A percentile compares a stretch with the other conserved stretches of the same genome.
phyloP scores from a whole-genome alignment of 106 monocot genomes.

The Dactylorhiza incarnata region DNA sequence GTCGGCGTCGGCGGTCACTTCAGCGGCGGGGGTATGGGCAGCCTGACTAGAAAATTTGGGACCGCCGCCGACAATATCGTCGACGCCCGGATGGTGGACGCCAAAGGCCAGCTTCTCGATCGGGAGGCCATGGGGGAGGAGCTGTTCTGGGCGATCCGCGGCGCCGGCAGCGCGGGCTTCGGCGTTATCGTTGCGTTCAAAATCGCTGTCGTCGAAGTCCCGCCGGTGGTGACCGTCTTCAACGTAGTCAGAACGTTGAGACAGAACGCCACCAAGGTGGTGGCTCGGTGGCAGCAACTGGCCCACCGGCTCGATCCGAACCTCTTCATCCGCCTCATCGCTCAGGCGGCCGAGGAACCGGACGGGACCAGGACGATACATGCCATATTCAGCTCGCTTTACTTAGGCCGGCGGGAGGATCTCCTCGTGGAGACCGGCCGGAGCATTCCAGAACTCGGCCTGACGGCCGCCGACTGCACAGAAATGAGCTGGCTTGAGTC shows the following conservation, averaged over 20 bases:
- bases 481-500: slow-evolving; percentile 39
- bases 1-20: slow-evolving; percentile 43
- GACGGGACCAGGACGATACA: slow-evolving; percentile 9
- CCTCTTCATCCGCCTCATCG: neutral
- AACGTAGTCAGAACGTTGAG: slow-evolving; percentile 11
- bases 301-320: neutral
- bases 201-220: slow-evolving; percentile 35
- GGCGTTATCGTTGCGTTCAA: slow-evolving; percentile 37
- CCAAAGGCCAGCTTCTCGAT: slow-evolving; percentile 20
- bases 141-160: slow-evolving; percentile 58
- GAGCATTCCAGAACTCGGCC: slow-evolving; percentile 29
- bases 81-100: slow-evolving; percentile 28
- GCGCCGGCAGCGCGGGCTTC: slow-evolving; percentile 41
- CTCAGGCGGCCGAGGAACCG: neutral
- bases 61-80: slow-evolving; percentile 33
- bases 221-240: slow-evolving; percentile 33
- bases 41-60: slow-evolving; percentile 33
- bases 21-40: slow-evolving; percentile 47
- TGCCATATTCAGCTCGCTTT: slow-evolving; percentile 20
- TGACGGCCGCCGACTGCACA: slow-evolving; percentile 16
- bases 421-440: slow-evolving; percentile 10
- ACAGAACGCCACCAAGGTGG: slow-evolving; percentile 23
- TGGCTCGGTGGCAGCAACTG: neutral
- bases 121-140: slow-evolving; percentile 53
- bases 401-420: slow-evolving; percentile 14